These are phyloP conservation scores for Blastobotrys niveus DNA, from an alignment of 1,139 yeast species.

Conservation along the genomic window DNA sequence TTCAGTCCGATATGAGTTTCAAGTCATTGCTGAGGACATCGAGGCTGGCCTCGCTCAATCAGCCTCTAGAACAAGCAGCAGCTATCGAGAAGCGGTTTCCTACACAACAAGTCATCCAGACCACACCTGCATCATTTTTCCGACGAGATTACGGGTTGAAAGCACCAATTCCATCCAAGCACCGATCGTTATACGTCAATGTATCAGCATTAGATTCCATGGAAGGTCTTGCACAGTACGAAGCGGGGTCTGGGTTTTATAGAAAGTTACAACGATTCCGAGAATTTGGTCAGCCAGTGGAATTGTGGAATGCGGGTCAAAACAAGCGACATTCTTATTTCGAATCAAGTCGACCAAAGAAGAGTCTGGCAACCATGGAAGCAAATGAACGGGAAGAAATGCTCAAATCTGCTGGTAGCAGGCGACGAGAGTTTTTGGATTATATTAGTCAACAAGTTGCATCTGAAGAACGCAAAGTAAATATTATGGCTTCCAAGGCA, in stretches of 20 bases:
- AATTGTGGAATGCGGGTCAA: constrained; percentile 3
- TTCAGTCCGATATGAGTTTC: constrained; percentile 12
- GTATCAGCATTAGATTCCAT: constrained; percentile 48
- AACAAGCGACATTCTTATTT: constrained; percentile 3
- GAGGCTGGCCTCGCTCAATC: constrained; percentile 24
- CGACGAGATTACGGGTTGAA: constrained; percentile 65
- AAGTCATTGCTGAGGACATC: constrained; percentile 29
- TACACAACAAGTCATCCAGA: constrained; percentile 52
- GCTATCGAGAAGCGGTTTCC: constrained; percentile 35
- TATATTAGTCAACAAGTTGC: constrained; percentile 7
- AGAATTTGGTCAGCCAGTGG: constrained; percentile 39
- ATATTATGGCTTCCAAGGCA: constrained; percentile 2
- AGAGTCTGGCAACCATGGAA: constrained; percentile 27
- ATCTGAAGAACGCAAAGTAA: not conserved
- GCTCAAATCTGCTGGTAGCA: constrained; percentile 17
- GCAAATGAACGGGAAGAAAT: constrained; percentile 18
- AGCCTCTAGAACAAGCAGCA: constrained; percentile 19
- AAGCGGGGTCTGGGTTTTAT: constrained; percentile 43
- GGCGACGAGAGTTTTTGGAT: constrained; percentile 16
- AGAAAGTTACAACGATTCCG: constrained; percentile 48
- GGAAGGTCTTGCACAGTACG: constrained; percentile 49
- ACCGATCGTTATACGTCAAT: constrained; percentile 44
- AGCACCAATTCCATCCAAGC: constrained; percentile 48
- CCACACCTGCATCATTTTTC: constrained; percentile 49
- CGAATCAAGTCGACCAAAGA: constrained; percentile 27